Evolutionary conservation across 2,329 filamentous ascomycete species (phyloP).

Genomic region (Alternaria sp.): DNA sequence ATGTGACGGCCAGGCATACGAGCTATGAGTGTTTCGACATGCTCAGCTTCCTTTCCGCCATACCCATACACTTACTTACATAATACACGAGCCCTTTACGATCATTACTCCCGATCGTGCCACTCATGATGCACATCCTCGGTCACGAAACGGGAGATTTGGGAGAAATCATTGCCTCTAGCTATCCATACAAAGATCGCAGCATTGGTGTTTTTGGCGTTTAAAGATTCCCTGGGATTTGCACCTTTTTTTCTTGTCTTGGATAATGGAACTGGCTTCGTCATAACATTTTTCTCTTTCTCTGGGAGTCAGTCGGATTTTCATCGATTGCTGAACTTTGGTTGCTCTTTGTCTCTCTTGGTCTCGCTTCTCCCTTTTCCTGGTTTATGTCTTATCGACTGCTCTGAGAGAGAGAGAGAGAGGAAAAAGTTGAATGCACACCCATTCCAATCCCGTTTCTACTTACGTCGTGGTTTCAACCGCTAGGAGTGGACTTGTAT

Average conservation of each 20-base stretch:
- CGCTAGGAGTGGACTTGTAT: slow-evolving; percentile 9
- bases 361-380: slow-evolving; percentile 2
- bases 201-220: slow-evolving; percentile 52
- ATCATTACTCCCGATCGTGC: slow-evolving; percentile 42
- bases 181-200: slow-evolving; percentile 45
- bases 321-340: not conserved
- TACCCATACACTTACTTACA: slow-evolving; percentile 35
- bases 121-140: slow-evolving; percentile 42
- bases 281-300: slow-evolving; percentile 25
- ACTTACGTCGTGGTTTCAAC: slow-evolving; percentile 10
- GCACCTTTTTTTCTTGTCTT: slow-evolving; percentile 20
- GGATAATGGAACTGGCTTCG: slow-evolving; percentile 18
- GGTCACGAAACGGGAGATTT: slow-evolving; percentile 46
- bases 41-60: slow-evolving; percentile 18
- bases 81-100: slow-evolving; percentile 50
- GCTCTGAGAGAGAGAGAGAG: slow-evolving; percentile 3
- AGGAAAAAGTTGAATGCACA: slow-evolving; percentile 17
- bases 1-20: slow-evolving; percentile 46
- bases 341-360: not conserved
- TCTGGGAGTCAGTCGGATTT: slow-evolving; percentile 3
- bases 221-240: slow-evolving; percentile 41
- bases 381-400: slow-evolving; percentile 2
- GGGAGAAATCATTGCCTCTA: slow-evolving; percentile 51
- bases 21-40: slow-evolving; percentile 21
- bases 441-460: not conserved